These are phyloP conservation scores for Penicillium manginii DNA, from an alignment of 495 filamentous ascomycete species.

Conservation along the genomic window DNA sequence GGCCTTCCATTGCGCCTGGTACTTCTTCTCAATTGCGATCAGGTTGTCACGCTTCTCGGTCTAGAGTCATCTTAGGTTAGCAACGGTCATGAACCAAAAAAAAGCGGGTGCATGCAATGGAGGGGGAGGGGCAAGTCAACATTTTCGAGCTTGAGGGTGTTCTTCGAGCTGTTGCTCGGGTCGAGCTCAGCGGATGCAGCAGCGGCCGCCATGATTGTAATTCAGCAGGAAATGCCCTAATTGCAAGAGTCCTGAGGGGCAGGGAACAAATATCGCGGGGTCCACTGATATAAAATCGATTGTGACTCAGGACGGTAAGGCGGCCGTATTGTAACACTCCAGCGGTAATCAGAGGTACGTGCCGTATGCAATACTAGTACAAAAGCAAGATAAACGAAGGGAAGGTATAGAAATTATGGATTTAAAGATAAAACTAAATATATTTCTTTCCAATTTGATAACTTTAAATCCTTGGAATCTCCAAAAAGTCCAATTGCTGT, in stretches of 20 bases:
- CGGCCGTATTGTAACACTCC: slow-evolving; percentile 15
- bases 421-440: background rate
- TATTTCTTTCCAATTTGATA: background rate
- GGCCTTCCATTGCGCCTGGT: slow-evolving; percentile 84
- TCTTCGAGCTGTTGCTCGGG: slow-evolving; percentile 63
- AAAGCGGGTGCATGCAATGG: slow-evolving; percentile 19
- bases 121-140: slow-evolving; percentile 45
- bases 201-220: slow-evolving; percentile 54
- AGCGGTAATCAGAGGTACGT: slow-evolving; percentile 10
- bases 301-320: slow-evolving; percentile 26
- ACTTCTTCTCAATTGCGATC: slow-evolving; percentile 88
- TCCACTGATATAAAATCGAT: slow-evolving; percentile 30
- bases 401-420: background rate
- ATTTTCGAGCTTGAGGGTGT: slow-evolving; percentile 76
- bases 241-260: slow-evolving; percentile 32
- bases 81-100: slow-evolving; percentile 12
- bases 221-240: slow-evolving; percentile 23
- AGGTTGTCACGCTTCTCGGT: slow-evolving; percentile 93
- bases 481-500: background rate
- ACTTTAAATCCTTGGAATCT: background rate
- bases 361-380: background rate
- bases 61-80: slow-evolving; percentile 42
- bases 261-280: slow-evolving; percentile 39
- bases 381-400: background rate
- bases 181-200: slow-evolving; percentile 61